phyloP scores from a whole-genome alignment of 2,329 filamentous ascomycete genomes.

The Ophiobolus disseminans region DNA sequence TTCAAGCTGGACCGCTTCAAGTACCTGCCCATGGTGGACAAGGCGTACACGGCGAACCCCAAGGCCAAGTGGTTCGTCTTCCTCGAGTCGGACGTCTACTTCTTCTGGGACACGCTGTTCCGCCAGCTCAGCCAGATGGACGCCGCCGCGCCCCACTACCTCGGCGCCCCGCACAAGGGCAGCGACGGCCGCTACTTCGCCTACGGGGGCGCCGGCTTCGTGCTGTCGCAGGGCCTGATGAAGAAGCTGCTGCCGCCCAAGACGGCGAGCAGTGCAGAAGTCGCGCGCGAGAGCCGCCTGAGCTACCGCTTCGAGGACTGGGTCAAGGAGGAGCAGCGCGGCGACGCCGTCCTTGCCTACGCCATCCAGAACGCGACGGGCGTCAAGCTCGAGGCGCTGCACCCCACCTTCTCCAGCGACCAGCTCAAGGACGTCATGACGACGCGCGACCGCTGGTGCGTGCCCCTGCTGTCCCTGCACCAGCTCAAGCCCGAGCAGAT shows the following conservation, averaged over 20 bases:
- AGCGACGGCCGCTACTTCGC: slow-evolving; percentile 48
- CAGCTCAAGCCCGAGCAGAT: slow-evolving; percentile 55
- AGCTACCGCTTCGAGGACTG: slow-evolving; percentile 42
- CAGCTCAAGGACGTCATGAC: slow-evolving; percentile 56
- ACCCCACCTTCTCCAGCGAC: slow-evolving; percentile 53
- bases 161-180: slow-evolving; percentile 48
- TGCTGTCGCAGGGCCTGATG: slow-evolving; percentile 61
- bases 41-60: slow-evolving; percentile 52
- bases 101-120: slow-evolving; percentile 52
- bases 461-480: slow-evolving; percentile 51
- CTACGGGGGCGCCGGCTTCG: slow-evolving; percentile 55
- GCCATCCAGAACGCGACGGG: slow-evolving; percentile 48
- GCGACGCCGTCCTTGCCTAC: slow-evolving; percentile 49
- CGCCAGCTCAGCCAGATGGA: slow-evolving; percentile 52
- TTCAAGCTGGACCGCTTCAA: slow-evolving; percentile 67
- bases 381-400: slow-evolving; percentile 46
- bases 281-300: slow-evolving; percentile 35
- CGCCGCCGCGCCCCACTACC: slow-evolving; percentile 46
- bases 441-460: slow-evolving; percentile 52
- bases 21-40: slow-evolving; percentile 64
- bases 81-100: slow-evolving; percentile 49
- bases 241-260: slow-evolving; percentile 50
- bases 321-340: slow-evolving; percentile 55
- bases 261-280: slow-evolving; percentile 34
- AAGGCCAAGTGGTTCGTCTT: slow-evolving; percentile 50